These are phyloP conservation scores for Neopestalotiopsis rosae DNA, from an alignment of 2,329 filamentous ascomycete genomes.

Conservation along the genomic window DNA sequence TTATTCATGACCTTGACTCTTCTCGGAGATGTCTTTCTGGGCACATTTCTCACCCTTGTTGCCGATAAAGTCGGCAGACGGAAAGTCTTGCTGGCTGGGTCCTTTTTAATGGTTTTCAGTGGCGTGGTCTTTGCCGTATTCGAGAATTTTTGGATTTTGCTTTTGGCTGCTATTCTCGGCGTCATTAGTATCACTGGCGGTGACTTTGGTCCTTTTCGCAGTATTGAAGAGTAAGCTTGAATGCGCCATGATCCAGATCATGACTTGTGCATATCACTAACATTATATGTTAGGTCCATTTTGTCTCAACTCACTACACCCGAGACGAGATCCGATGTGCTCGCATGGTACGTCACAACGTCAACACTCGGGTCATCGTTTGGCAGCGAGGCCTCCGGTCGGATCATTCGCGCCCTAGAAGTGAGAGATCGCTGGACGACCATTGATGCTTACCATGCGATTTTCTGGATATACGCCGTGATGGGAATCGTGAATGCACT, in stretches of 20 bases:
- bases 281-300: slow-evolving; percentile 45
- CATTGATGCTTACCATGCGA: slow-evolving; percentile 58
- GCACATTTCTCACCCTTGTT: slow-evolving; percentile 61
- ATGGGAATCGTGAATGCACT: slow-evolving; percentile 60
- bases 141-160: slow-evolving; percentile 64
- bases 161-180: slow-evolving; percentile 63
- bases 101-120: slow-evolving; percentile 61
- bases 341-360: slow-evolving; percentile 68
- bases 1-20: slow-evolving; percentile 70
- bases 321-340: slow-evolving; percentile 63
- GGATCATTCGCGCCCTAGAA: slow-evolving; percentile 54
- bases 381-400: slow-evolving; percentile 58
- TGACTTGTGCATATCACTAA: slow-evolving; percentile 1
- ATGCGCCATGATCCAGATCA: not conserved
- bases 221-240: slow-evolving; percentile 61
- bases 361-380: slow-evolving; percentile 60
- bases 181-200: slow-evolving; percentile 67
- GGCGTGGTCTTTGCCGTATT: slow-evolving; percentile 58
- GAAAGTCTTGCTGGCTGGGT: slow-evolving; percentile 57
- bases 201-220: slow-evolving; percentile 71
- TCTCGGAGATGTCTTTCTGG: slow-evolving; percentile 64
- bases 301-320: slow-evolving; percentile 64
- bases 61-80: slow-evolving; percentile 64
- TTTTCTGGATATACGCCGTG: slow-evolving; percentile 62
- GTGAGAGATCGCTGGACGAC: slow-evolving; percentile 52